Conservation (phyloP, 495 filamentous ascomycete species). For the Melanomma pulvis-pyrius region DNA sequence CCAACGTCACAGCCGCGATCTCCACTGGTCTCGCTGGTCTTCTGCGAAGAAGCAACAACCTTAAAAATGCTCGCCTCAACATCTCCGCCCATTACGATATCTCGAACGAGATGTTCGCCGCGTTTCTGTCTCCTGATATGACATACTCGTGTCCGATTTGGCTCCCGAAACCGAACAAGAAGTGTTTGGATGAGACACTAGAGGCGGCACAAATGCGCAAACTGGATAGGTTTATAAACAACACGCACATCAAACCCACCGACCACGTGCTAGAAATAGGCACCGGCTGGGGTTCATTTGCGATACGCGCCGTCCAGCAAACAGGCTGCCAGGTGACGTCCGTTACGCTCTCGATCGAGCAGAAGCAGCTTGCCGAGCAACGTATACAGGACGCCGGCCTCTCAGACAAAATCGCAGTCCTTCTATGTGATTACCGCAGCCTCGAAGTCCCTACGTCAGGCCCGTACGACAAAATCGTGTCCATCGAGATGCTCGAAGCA, state of each 20-base stretch:
- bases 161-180: slow-evolving; percentile 47
- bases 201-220: slow-evolving; percentile 69
- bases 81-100: slow-evolving; percentile 75
- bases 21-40: slow-evolving; percentile 55
- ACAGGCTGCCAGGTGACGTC: slow-evolving; percentile 67
- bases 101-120: slow-evolving; percentile 71
- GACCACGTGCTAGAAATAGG: slow-evolving; percentile 73
- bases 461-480: slow-evolving; percentile 69
- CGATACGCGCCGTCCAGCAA: slow-evolving; percentile 60
- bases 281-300: slow-evolving; percentile 70
- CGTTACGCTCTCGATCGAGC: slow-evolving; percentile 63
- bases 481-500: slow-evolving; percentile 77
- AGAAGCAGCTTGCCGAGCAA: slow-evolving; percentile 62
- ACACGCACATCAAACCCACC: slow-evolving; percentile 59
- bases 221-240: slow-evolving; percentile 62
- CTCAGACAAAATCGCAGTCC: slow-evolving; percentile 56
- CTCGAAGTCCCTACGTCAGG: slow-evolving; percentile 53
- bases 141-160: slow-evolving; percentile 77
- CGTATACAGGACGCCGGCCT: slow-evolving; percentile 58
- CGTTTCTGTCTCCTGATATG: slow-evolving; percentile 73
- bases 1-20: slow-evolving; percentile 61
- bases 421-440: slow-evolving; percentile 64
- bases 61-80: slow-evolving; percentile 66
- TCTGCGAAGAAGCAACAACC: slow-evolving; percentile 62
- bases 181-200: slow-evolving; percentile 54